phyloP scores from a whole-genome alignment of 2,329 filamentous ascomycete species.

The Ophiostoma triangulosporum region DNA sequence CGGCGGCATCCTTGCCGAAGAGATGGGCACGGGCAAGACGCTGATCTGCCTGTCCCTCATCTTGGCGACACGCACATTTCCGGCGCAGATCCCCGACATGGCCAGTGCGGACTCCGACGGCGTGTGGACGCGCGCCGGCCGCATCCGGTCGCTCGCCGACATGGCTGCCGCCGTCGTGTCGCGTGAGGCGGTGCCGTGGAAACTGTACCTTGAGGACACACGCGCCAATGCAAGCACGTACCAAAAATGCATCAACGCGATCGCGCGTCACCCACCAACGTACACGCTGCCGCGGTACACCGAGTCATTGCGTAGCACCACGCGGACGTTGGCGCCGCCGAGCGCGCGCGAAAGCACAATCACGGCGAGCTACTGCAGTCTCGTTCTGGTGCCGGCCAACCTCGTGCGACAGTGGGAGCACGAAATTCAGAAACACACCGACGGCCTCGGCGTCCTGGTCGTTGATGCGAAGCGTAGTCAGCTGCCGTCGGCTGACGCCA shows the following conservation, averaged over 20 bases:
- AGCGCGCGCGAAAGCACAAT: constrained; percentile 25
- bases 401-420: constrained; percentile 71
- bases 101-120: constrained; percentile 21
- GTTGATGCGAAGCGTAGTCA: constrained; percentile 36
- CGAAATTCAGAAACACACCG: constrained; percentile 69
- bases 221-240: constrained; percentile 34
- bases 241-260: constrained; percentile 37
- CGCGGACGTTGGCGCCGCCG: background rate
- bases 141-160: constrained; percentile 35
- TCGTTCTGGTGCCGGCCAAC: constrained; percentile 74
- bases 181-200: constrained; percentile 57
- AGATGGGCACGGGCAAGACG: constrained; percentile 78
- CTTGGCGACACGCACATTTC: constrained; percentile 58
- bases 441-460: constrained; percentile 49
- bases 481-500: constrained; percentile 42
- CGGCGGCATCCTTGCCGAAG: constrained; percentile 69
- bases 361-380: constrained; percentile 51
- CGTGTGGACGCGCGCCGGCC: background rate
- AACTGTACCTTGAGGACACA: constrained; percentile 34
- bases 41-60: constrained; percentile 69
- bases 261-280: constrained; percentile 43
- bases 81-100: constrained; percentile 50
- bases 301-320: background rate
- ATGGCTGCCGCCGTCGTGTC: constrained; percentile 61
- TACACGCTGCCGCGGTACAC: constrained; percentile 43